These are phyloP conservation scores for Heliocybe sulcata DNA, from an alignment of 1,284 basidiomycete species.

Conservation along the genomic window DNA sequence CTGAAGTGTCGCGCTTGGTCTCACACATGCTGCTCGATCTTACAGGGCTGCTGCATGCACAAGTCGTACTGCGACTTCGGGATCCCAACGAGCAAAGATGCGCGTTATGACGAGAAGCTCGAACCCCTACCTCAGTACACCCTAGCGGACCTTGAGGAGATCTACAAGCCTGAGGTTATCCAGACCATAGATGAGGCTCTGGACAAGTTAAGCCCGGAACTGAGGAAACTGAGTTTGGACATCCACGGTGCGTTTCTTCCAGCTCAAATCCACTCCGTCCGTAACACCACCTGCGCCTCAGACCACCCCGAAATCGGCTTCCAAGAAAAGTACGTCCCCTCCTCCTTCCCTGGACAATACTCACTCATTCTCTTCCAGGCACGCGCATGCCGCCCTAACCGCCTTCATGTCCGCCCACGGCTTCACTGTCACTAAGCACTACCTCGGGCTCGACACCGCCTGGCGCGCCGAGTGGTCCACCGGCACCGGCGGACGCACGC, in stretches of 20 bases:
- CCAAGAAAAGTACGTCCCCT: slow-evolving; percentile 16
- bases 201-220: slow-evolving; percentile 19
- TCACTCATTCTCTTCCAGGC: slow-evolving; percentile 12
- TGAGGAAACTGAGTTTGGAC: slow-evolving; percentile 25
- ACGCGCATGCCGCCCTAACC: slow-evolving; percentile 28
- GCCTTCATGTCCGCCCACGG: slow-evolving; percentile 36
- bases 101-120: background rate
- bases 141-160: background rate
- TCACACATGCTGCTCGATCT: background rate
- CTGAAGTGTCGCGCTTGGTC: background rate
- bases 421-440: slow-evolving; percentile 49
- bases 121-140: background rate
- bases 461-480: slow-evolving; percentile 59
- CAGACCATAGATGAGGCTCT: slow-evolving; percentile 21
- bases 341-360: background rate
- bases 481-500: slow-evolving; percentile 45
- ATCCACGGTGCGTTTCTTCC: slow-evolving; percentile 24
- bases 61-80: background rate
- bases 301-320: slow-evolving; percentile 23
- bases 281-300: slow-evolving; percentile 5
- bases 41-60: background rate
- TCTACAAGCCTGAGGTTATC: slow-evolving; percentile 11
- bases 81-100: background rate
- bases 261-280: background rate
- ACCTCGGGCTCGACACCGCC: slow-evolving; percentile 54